phyloP scores from a whole-genome alignment of 305 asterid species.

The Solanum chacoense region DNA sequence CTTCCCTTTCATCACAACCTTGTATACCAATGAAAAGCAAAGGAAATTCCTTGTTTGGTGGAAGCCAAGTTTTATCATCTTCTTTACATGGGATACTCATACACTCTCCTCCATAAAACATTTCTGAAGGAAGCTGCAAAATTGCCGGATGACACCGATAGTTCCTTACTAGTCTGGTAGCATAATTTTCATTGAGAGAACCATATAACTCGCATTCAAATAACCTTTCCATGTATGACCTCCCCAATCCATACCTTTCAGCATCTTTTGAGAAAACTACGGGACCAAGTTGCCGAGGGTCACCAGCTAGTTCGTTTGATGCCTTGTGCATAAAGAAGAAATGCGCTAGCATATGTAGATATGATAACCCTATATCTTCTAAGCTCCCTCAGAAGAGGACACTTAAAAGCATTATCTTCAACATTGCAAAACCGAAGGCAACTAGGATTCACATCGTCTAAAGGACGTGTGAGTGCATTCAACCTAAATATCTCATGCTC shows the following conservation, averaged over 20 bases:
- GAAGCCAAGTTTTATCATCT: constrained; percentile 24
- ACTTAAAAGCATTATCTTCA: constrained; percentile 41
- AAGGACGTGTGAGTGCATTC: constrained; percentile 61
- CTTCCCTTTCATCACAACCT: constrained; percentile 93
- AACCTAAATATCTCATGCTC: constrained; percentile 49
- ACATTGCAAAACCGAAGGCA: constrained; percentile 39
- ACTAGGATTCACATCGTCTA: constrained; percentile 56
- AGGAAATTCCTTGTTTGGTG: constrained; percentile 65
- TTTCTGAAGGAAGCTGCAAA: constrained; percentile 58
- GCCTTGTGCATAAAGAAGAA: constrained; percentile 54
- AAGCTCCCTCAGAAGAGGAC: constrained; percentile 45
- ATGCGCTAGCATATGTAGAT: constrained; percentile 72
- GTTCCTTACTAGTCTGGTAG: constrained; percentile 57
- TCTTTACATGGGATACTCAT: constrained; percentile 58
- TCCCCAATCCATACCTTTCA: constrained; percentile 61
- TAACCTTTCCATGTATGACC: constrained; percentile 73
- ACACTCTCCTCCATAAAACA: constrained; percentile 60
- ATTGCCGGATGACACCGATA: constrained; percentile 75
- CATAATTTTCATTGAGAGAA: constrained; percentile 29
- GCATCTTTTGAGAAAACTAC: constrained; percentile 57
- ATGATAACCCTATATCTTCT: constrained; percentile 40
- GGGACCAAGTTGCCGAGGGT: constrained; percentile 92
- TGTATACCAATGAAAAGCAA: constrained; percentile 74
- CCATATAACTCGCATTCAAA: constrained; percentile 32
- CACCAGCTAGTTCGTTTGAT: constrained; percentile 69